phyloP scores from a whole-genome alignment of 352 stramenopile genomes.

The Globisporangium paroecandrum region DNA sequence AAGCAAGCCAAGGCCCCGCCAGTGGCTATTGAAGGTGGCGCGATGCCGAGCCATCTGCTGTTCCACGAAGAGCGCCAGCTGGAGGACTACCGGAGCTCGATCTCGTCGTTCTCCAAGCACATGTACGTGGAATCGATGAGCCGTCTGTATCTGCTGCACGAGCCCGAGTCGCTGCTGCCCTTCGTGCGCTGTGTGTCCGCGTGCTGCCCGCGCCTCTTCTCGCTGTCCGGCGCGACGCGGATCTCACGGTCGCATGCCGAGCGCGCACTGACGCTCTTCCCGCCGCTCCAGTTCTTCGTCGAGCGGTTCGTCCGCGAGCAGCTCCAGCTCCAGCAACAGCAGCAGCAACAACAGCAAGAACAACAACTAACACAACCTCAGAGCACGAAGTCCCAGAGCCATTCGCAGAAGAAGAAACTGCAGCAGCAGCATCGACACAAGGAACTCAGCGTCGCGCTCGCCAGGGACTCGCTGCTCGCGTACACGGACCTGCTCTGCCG shows the following conservation, averaged over 20 bases:
- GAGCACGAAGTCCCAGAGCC: neutral
- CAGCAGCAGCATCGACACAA: slow-evolving; percentile 9
- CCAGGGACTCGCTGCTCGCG: slow-evolving; percentile 42
- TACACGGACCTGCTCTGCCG: slow-evolving; percentile 60
- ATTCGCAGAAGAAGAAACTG: slow-evolving; percentile 7
- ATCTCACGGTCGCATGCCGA: slow-evolving; percentile 59
- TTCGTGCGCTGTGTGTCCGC: slow-evolving; percentile 61
- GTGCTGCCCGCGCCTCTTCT: slow-evolving; percentile 67
- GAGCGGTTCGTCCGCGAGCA: slow-evolving; percentile 23
- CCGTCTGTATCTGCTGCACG: slow-evolving; percentile 74
- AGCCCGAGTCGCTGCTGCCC: slow-evolving; percentile 43
- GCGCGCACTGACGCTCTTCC: slow-evolving; percentile 61
- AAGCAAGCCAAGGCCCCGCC: neutral
- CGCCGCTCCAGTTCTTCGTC: slow-evolving; percentile 47
- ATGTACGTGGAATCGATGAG: slow-evolving; percentile 86
- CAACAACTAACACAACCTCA: neutral
- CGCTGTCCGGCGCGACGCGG: slow-evolving; percentile 39
- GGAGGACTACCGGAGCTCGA: slow-evolving; percentile 60
- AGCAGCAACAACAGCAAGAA: slow-evolving; percentile 1
- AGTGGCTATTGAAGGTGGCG: neutral
- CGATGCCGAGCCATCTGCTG: slow-evolving; percentile 61
- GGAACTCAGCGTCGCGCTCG: slow-evolving; percentile 14
- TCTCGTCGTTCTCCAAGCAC: slow-evolving; percentile 81
- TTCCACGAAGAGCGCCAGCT: slow-evolving; percentile 80
- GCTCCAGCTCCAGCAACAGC: slow-evolving; percentile 10